Base-by-base conservation (phyloP, 1,284 basidiomycete genomes). In the Ganoderma lucidum region DNA sequence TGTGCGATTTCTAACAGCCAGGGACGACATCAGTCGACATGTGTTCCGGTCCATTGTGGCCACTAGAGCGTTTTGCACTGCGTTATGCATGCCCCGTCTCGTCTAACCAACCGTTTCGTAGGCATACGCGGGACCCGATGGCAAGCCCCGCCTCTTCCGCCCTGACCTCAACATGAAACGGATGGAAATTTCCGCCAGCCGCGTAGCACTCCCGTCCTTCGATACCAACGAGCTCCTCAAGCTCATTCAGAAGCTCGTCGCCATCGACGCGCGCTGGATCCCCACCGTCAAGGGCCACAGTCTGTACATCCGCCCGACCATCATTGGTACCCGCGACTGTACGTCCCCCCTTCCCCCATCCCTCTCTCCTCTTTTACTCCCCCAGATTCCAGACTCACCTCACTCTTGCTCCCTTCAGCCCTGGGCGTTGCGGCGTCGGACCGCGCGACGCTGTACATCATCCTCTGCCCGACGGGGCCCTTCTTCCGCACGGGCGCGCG, bases 291-390 rank as follows among this genome's bases (percentile, higher is more conserved):
- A 87, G 1, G 94, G 91, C n/a, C 88, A 92, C 79, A 92, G 91
- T 65, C 83, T 96, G 41, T 96, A 96, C 82, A 85, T 96, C 72
- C 87, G 92, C n/a, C 94, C 94, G 5, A 94, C 93, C 1, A 83
- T 96, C 76, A 96, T 96, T 75, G 95, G 94, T 19, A 96, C 96
- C 0, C 89, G 92, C 30, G 79, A 89, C 10, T 95, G 96, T 77
- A 28, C 79, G 89, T 3, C 17, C 70, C 63, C 30, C 80, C 66
- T 28, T 51, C 23, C 48, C 3, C 14, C 28, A n/a, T 51, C 23
- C n/a, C 35, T 35, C 35, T 35, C 35, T 35, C 35, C 8, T 8
- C 35, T 35, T 35, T 35, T 8, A 8, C 35, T 35, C 35, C 35
- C 8, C 35, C 3, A 35, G 35, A 35, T 2, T 30, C 30, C 12